A percentile compares a stretch with the other conserved stretches of the same genome.
Conservation (phyloP, 208 protist genomes). For the Leishmania braziliensis region DNA sequence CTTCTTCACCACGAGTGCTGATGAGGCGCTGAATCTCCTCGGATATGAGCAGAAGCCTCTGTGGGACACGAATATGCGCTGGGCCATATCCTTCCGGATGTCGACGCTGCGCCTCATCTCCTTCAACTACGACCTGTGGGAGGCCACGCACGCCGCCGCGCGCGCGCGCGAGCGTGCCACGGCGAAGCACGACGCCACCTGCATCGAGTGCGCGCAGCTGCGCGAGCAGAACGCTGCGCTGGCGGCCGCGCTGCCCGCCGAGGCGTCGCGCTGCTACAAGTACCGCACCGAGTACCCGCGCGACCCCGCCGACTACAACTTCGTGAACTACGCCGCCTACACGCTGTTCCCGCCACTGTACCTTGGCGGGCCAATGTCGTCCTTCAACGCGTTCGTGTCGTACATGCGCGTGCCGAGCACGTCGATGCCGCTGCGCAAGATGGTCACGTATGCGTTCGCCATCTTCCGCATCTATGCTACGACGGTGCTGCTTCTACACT, state of each 20-base stretch:
- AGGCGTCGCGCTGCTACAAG: conserved; percentile 51
- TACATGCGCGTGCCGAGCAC: conserved; percentile 53
- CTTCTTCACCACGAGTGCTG: neutral
- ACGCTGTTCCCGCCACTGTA: conserved; percentile 91
- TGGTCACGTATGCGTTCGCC: conserved; percentile 19
- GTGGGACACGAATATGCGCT: conserved; percentile 39
- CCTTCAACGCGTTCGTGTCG: conserved; percentile 90
- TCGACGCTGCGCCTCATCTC: conserved; percentile 84
- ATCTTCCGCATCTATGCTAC: conserved; percentile 23
- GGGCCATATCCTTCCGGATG: conserved; percentile 78
- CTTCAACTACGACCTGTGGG: conserved; percentile 67
- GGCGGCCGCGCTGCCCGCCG: conserved; percentile 12
- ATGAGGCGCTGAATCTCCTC: neutral
- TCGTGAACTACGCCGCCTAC: conserved; percentile 86
- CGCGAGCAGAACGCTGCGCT: conserved; percentile 18
- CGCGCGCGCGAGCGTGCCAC: conserved; percentile 28
- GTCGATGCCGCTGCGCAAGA: conserved; percentile 15
- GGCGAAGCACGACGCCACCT: conserved; percentile 33
- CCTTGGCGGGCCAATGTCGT: conserved; percentile 87
- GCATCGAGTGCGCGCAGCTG: conserved; percentile 45
- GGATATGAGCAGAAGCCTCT: conserved; percentile 1
- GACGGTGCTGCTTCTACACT: conserved; percentile 37
- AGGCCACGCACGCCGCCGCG: conserved; percentile 26
- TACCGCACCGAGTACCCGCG: conserved; percentile 61
- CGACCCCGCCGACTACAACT: conserved; percentile 58